Evolutionary conservation across 2,329 filamentous ascomycete species (phyloP).

Genomic region (Diaporthe citriasiana): DNA sequence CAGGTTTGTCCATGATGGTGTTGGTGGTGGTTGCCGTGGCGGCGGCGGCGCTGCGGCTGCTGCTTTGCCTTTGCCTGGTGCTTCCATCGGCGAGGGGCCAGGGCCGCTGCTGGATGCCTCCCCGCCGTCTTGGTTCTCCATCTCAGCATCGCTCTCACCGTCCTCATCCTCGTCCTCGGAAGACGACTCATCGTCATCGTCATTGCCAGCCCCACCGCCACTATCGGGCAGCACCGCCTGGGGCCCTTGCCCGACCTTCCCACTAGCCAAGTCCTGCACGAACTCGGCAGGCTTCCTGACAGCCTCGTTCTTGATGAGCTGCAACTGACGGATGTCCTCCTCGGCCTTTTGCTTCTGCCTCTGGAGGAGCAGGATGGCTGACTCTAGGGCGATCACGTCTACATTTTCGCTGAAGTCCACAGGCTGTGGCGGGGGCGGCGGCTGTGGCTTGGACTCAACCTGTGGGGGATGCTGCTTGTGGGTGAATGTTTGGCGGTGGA

Average conservation of each 20-base stretch:
- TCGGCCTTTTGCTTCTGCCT: slow-evolving; percentile 85
- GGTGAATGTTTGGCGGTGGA: slow-evolving; percentile 57
- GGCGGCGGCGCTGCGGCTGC: slow-evolving; percentile 46
- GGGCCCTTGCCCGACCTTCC: slow-evolving; percentile 62
- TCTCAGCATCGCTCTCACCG: slow-evolving; percentile 49
- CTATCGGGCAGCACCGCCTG: slow-evolving; percentile 50
- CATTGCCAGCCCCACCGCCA: slow-evolving; percentile 51
- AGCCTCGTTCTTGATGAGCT: slow-evolving; percentile 78
- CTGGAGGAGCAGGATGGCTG: slow-evolving; percentile 88
- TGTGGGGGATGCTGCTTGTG: slow-evolving; percentile 61
- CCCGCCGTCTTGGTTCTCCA: slow-evolving; percentile 35
- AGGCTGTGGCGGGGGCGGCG: slow-evolving; percentile 62
- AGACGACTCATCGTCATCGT: slow-evolving; percentile 43
- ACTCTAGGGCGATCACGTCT: slow-evolving; percentile 88
- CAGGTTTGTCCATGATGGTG: slow-evolving; percentile 71
- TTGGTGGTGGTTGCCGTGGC: slow-evolving; percentile 37
- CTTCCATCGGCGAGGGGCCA: slow-evolving; percentile 38
- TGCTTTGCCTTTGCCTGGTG: slow-evolving; percentile 39
- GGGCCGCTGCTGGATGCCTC: slow-evolving; percentile 33
- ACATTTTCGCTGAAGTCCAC: slow-evolving; percentile 77
- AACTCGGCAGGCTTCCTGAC: slow-evolving; percentile 80
- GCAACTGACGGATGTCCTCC: slow-evolving; percentile 80
- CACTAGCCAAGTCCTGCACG: slow-evolving; percentile 74
- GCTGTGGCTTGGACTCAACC: slow-evolving; percentile 51
- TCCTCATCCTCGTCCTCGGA: slow-evolving; percentile 48